Evolutionary conservation across 176 grass and related monocot genomes (phyloP), one percentile per base, ranked within the genome.

Genomic region (Lolium perenne): DNA sequence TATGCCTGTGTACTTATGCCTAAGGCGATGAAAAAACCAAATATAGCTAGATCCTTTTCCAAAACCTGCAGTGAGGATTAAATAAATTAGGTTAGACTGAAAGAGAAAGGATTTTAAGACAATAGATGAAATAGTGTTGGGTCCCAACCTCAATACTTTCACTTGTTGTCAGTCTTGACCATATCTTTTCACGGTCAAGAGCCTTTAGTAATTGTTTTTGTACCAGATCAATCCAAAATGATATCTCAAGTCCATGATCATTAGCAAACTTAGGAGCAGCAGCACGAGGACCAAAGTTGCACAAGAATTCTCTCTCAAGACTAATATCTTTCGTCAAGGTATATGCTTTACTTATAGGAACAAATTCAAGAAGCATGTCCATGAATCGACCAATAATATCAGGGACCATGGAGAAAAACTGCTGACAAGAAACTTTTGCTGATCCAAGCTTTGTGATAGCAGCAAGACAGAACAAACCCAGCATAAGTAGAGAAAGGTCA

Each of bases 11-110:
- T 96, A 38, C 92, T 93, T 91, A 92, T 99, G 80, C 92, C 97
- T 65, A 99, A 94, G 57, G 97, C 94, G 87, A 99, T 96, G 93
- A 99, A 99, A 90, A 99, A 99, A 9, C 97, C 97, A 91, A 99
- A 99, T 66, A 99, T 96, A 9, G 92, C 92, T 86, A 99, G 84
- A 91, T 99, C 97, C 73, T 96, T 99, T 85, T 99, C 97, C 88
- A 99, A 80, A 81, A 99, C 90, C 97, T 99, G 83, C 74, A 92
- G 51, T 57, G 84, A 90, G 85, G 75, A 71, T 25, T 6, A 86
- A 77, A 90, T 63, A 63, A 67, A 4, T 56, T 81, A 65, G 12
- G 79, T 74, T 49, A 71, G 85, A 41, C 86, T 71, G 23, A 38
- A 68, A 40, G 40, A 63, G 66, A 61, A 22, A 75, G 20, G 13